Conservation (phyloP, 1,284 basidiomycete genomes). For the Ceratobasidium papillatum region DNA sequence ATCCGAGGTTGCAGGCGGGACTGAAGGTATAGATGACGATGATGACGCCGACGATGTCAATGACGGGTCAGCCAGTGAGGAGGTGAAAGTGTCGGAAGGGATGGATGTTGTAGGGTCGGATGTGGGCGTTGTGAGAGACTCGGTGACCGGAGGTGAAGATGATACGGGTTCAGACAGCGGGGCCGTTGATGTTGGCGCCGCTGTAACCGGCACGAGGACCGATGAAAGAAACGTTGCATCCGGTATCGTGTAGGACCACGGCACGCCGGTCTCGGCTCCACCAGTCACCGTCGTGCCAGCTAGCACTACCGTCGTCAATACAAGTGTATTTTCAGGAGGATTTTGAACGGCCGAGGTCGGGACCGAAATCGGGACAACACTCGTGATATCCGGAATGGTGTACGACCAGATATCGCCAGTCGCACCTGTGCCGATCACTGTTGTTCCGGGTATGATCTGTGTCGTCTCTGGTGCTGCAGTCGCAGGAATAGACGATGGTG, state of each 20-base stretch:
- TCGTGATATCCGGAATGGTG: conserved; percentile 19
- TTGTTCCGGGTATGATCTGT: conserved; percentile 30
- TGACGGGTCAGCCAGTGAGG: not conserved
- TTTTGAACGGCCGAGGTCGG: conserved; percentile 8
- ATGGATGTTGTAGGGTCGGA: not conserved
- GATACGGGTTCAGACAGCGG: not conserved
- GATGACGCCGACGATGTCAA: not conserved
- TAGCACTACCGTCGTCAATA: not conserved
- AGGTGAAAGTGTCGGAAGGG: not conserved
- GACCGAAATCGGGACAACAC: not conserved
- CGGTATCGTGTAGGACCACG: conserved; percentile 37
- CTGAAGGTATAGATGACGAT: not conserved
- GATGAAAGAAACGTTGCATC: conserved; percentile 25
- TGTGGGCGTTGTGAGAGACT: not conserved
- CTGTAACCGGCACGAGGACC: conserved; percentile 1
- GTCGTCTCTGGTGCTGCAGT: not conserved
- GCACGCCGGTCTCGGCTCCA: conserved; percentile 27
- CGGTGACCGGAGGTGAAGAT: not conserved
- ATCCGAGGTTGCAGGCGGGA: not conserved
- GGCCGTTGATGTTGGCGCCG: not conserved
- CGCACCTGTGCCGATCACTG: conserved; percentile 23
- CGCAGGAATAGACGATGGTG: not conserved
- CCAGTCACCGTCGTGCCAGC: conserved; percentile 27
- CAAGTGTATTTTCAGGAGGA: not conserved
- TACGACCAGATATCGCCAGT: conserved; percentile 40